Percentiles rank a stretch among this genome's conserved stretches.
phyloP scores from a whole-genome alignment of 2,329 filamentous ascomycete species.

The Calonectria pteridis region DNA sequence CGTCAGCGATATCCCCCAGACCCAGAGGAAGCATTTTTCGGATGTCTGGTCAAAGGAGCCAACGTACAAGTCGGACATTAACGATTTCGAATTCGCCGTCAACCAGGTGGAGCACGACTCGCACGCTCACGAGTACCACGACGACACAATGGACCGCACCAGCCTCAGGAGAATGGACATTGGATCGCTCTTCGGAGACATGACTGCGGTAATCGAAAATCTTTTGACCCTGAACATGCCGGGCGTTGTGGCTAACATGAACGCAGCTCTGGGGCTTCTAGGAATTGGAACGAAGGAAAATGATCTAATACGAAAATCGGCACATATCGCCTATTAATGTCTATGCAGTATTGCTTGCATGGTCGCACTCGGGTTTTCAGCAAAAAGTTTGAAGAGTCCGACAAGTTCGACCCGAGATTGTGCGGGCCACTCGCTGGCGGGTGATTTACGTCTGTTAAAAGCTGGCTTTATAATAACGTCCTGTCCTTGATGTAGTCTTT shows the following conservation, averaged over 20 bases:
- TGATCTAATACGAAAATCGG: not conserved
- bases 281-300: not conserved
- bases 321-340: not conserved
- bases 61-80: not conserved
- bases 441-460: not conserved
- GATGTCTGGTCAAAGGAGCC: not conserved
- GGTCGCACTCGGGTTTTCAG: not conserved
- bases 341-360: not conserved
- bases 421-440: not conserved
- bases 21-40: not conserved
- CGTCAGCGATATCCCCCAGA: not conserved
- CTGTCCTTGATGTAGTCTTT: not conserved
- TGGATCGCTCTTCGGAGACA: not conserved
- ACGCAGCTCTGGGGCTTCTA: conserved; percentile 1
- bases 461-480: not conserved
- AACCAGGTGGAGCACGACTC: not conserved
- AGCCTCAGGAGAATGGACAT: not conserved
- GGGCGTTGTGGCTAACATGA: not conserved
- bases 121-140: not conserved
- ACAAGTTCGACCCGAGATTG: not conserved
- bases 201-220: not conserved
- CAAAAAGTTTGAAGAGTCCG: not conserved
- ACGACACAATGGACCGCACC: not conserved
- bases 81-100: not conserved
- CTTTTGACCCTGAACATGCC: not conserved